These are phyloP conservation scores for Pichia sp. DNA, from an alignment of 1,139 yeast genomes.

Conservation along the genomic window DNA sequence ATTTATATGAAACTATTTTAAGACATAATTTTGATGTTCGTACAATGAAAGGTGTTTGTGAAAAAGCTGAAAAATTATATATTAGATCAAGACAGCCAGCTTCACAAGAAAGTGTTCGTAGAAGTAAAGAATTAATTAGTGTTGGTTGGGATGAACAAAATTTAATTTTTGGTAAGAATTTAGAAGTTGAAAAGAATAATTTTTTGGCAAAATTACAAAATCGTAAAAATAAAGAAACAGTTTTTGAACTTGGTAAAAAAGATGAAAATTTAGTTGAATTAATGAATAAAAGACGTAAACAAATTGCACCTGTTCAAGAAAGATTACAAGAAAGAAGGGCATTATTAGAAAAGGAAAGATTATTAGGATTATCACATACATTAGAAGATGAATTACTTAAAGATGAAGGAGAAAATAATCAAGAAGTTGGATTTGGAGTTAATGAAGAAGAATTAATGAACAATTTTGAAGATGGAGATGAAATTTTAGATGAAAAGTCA, in stretches of 20 bases:
- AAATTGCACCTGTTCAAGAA: conserved; percentile 71
- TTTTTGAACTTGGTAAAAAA: conserved; percentile 74
- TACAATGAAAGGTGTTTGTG: conserved; percentile 62
- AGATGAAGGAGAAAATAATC: conserved; percentile 32
- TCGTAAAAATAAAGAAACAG: conserved; percentile 76
- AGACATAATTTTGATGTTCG: conserved; percentile 64
- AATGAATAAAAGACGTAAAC: conserved; percentile 81
- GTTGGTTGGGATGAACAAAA: conserved; percentile 90
- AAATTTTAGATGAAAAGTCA: conserved; percentile 31
- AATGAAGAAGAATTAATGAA: conserved; percentile 46
- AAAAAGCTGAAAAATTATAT: conserved; percentile 83
- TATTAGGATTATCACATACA: conserved; percentile 68
- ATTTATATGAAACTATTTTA: conserved; percentile 59
- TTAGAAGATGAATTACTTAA: conserved; percentile 63
- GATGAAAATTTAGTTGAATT: conserved; percentile 72
- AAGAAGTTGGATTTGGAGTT: conserved; percentile 53
- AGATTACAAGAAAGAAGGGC: conserved; percentile 68
- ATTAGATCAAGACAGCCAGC: conserved; percentile 83
- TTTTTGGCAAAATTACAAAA: conserved; percentile 67
- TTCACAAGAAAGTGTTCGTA: conserved; percentile 72
- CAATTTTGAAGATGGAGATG: conserved; percentile 62
- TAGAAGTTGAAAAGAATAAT: conserved; percentile 67
- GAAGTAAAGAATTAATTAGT: conserved; percentile 75
- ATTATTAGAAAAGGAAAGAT: conserved; percentile 64
- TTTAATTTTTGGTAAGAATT: conserved; percentile 63